Evolutionary conservation across 805 yeast species (phyloP), one percentile per base, ranked within the genome.

Genomic region (Candida quercuum): DNA sequence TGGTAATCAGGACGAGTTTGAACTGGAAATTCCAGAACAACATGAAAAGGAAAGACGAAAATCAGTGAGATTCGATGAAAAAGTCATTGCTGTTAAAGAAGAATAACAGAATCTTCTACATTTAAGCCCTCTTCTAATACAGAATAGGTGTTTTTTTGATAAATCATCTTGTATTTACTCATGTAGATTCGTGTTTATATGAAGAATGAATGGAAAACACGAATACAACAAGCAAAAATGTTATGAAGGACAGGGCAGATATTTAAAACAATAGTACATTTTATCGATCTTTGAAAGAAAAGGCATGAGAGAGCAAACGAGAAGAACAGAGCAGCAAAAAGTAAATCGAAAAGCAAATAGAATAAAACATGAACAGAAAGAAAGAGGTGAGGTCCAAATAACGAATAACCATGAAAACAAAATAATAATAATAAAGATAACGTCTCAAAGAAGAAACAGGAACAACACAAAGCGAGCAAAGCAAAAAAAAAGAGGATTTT

Each of bases 21-120:
- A 76, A 29, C 52, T 77, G 20, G 68, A 58, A 12, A 54, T 66
- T 3, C 80, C 78, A 1, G 59, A 56, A 3, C 52, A 57, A 26
- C 33, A 18, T 14, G 26, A 19, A 29, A 43, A 67, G 57, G 69
- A 63, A 39, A 67, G 86, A 60, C 64, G 84, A 52, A 77, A 79
- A 45, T 76, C 83, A 5, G 86, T 80, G 3, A 63, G 86, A 45
- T 80, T 80, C 48, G 81, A 78, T 45, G 81, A 76, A 39, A 67
- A 69, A 40, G 86, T 80, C 9, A 62, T 71, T 24, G 69, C 76
- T n/a, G 75, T 74, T 6, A 60, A 60, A 9, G 64, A 67, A 42
- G 57, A 57, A 26, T 53, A 39, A 37, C 27, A 18, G 32, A 14
- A 24, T 15, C 28, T 18, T 14, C 22, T 8, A n/a, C 6, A 8